phyloP scores from a whole-genome alignment of 257 asterid genomes.

The Datura wrightii region DNA sequence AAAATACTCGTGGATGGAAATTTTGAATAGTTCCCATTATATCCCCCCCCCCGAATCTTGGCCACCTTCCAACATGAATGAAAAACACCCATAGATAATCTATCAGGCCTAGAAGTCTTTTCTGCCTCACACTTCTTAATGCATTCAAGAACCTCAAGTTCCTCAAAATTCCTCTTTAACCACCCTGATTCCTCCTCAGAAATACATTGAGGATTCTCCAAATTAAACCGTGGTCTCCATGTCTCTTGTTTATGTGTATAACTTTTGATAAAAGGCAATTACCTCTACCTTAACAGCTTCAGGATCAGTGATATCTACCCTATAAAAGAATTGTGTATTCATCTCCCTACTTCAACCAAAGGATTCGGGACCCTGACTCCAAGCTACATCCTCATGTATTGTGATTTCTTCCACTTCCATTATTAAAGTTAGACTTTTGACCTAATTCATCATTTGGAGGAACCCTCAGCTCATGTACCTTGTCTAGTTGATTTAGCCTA shows the following conservation, averaged over 20 bases:
- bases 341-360: neutral
- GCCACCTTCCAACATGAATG: too few species aligned
- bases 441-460: neutral
- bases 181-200: neutral
- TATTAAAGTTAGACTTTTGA: neutral
- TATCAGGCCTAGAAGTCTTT: neutral
- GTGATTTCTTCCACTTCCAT: neutral
- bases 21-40: neutral
- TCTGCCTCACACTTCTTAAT: neutral
- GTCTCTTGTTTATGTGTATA: neutral
- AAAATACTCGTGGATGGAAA: too few species aligned
- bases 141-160: neutral
- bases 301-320: neutral
- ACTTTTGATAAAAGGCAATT: neutral
- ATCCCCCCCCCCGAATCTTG: too few species aligned
- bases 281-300: neutral
- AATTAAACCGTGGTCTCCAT: neutral
- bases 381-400: neutral
- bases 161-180: neutral
- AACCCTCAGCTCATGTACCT: conserved; percentile 9
- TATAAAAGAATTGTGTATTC: neutral
- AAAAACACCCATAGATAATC: neutral
- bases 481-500: neutral
- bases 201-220: neutral
- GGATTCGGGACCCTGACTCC: neutral